Base-by-base conservation (phyloP, 805 yeast genomes). In the Nakazawaea wickerhamii region DNA sequence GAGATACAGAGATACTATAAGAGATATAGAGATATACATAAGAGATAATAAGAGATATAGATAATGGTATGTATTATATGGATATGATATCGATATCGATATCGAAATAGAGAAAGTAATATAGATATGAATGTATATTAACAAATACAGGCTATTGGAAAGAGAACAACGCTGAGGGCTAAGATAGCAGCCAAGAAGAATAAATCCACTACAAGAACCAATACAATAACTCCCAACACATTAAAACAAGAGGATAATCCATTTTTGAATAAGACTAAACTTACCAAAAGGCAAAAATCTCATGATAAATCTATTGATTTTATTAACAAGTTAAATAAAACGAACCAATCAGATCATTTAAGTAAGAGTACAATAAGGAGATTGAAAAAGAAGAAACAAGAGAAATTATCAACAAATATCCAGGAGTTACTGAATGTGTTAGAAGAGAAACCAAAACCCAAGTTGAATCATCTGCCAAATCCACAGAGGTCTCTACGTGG, bases 291-390 rank as follows among this genome's bases (percentile, higher is more conserved):
- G 54, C 80, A 74, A 18, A 80, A 77, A 48, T 72, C 66, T 36
- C 52, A 49, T 33, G 60, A 55, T 25, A 73, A 67, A 49, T 54
- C 68, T 25, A 57, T 55, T 25, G 55, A 56, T 25, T 68, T 73
- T 49, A 57, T 67, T 22, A 65, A 61, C 30, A 65, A 58, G 41
- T 65, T 71, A 45, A 63, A 61, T 21, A 61, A 1, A 50, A 58
- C 5, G 55, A 69, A 44, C 53, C 68, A 53, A 53, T 25, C 36
- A 15, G 65, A 67, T 14, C 74, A 75, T 18, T 68, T 84, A 33
- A 79, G 88, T 17, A 84, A 84, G 55, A 79, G 87, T 5, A 67
- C 88, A 0, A 48, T 72, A 3, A 71, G 87, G 55, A 70, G 81
- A 58, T 71, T 87, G 50, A 80, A 81, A 52, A 76, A 85, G 49